Base-by-base conservation (phyloP, 176 grass and related monocot species). In the Tillandsia fasciculata region DNA sequence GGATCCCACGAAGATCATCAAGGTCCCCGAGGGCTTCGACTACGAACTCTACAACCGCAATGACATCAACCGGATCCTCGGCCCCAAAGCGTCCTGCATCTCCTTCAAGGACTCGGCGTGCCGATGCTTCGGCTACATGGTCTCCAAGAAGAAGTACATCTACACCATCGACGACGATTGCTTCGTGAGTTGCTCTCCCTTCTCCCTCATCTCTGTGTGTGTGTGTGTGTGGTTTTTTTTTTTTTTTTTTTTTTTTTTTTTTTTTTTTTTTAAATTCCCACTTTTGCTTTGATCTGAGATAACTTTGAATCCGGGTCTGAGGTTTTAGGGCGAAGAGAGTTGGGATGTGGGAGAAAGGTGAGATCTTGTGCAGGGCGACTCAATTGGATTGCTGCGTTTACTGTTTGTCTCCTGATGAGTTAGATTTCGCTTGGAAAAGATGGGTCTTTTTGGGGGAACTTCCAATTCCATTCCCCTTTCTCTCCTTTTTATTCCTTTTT, bases 111-210 rank as follows among this genome's bases (percentile, higher is more conserved):
- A 96, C 78, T 96, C 92, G 0, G 92, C 92, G 0, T 96, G 92
- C 76, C 75, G 92, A 20, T 91, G 88, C 83, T 96, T 96, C 58
- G 92, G 88, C 0, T 96, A 89, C 86, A 89, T 96, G 81, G 88
- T 96, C 69, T 96, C 92, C 81, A 91, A 89, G 76, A 96, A 96
- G 86, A 96, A 96, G 92, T 96, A 96, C 63, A 91, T 96, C 81
- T 96, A 85, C 88, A 96, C 92, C 75, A 96, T 96, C 66, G 88
- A 96, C 66, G 92, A 91, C 77, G 92, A 96, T 73, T 96, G 92
- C 88, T 96, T 96, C 84, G 92, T 96, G 81, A 90, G 91, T 79
- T n/a, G 14, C 56, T 20, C n/a, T 14, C 56, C 56, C 50, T 59
- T 59, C 56, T 20, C n/a, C 56, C 56, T 59, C 56, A n/a, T 59